Base-by-base conservation (phyloP, 148 eudicot species). In the Silene latifolia region DNA sequence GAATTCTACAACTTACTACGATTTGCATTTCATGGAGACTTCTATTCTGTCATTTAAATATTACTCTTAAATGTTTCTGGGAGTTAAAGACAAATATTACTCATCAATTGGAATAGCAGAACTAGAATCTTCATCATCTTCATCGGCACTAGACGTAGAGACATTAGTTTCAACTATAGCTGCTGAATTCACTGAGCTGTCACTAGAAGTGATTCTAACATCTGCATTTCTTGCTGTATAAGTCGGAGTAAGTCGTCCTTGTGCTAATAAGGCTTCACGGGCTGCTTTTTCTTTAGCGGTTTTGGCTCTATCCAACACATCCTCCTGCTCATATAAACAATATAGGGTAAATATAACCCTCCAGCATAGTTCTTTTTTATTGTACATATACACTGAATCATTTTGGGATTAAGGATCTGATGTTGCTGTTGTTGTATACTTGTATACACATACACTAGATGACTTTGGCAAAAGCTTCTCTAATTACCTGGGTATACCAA, bases 261-360 rank as follows among this genome's bases (percentile, higher is more conserved):
- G 86, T 42, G 79, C 90, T 80, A 81, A 86, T 78, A 89, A 59
- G 25, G 97, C 89, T 83, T 92, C 98, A 13, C 83, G 87, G 14
- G 96, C 91, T 29, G 97, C 98, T 73, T 82, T 85, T 82, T 90
- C 91, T 82, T 95, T 90, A 56, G 92, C 89, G 76, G 73, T 75
- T 79, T 88, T 83, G 53, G 99, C 99, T 84, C 93, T 92, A 80
- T 89, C 94, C 6, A 95, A 66, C 60, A 95, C 97, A 25, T 95
- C 99, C 74, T 90, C 97, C 99, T 95, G 86, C 78, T 75, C 59
- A 62, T 21, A 12, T 54, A 65, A 67, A 25, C 0, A 7, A 32
- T 32, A 32, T 32, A 32, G 35, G 35, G 35, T 32, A 32, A 32
- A 32, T 32, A 32, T 32, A 32, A 12, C 29, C 25, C 67, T 35